Evolutionary conservation across 2,329 filamentous ascomycete genomes (phyloP).

Genomic region (Monosporascus sp.): DNA sequence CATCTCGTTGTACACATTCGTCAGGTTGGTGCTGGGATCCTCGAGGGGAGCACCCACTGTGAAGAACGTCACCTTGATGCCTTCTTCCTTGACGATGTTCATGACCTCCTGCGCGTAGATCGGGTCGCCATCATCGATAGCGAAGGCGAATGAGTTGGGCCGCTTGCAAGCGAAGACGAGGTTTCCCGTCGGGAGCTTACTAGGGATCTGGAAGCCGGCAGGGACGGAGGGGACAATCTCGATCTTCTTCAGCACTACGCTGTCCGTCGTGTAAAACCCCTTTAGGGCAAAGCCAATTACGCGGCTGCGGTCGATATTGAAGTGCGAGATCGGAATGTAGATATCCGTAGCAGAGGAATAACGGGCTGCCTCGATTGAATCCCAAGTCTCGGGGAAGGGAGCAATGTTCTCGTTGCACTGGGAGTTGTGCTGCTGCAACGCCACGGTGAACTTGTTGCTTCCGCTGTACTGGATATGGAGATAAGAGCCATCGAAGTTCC

Average conservation of each 20-base stretch:
- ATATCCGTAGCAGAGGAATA: conserved; percentile 52
- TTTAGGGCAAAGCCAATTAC: conserved; percentile 57
- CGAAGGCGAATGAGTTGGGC: conserved; percentile 66
- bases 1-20: conserved; percentile 61
- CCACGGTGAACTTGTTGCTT: conserved; percentile 56
- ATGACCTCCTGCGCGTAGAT: conserved; percentile 54
- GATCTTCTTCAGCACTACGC: conserved; percentile 49
- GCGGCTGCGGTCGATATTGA: conserved; percentile 53
- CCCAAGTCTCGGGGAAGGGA: conserved; percentile 63
- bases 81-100: conserved; percentile 53
- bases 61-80: conserved; percentile 66
- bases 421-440: conserved; percentile 62
- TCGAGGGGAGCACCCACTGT: conserved; percentile 60
- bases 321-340: conserved; percentile 63
- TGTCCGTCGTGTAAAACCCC: conserved; percentile 53
- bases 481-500: conserved; percentile 49
- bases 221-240: conserved; percentile 57
- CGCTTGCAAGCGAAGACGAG: conserved; percentile 60
- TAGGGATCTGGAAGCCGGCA: conserved; percentile 43
- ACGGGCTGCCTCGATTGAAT: conserved; percentile 58
- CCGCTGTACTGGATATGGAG: conserved; percentile 61
- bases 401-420: conserved; percentile 48
- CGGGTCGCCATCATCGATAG: conserved; percentile 65
- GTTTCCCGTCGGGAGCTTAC: conserved; percentile 55
- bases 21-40: conserved; percentile 55